Evolutionary conservation across 768 basidiomycete genomes (phyloP), one percentile per base, ranked within the genome.

Genomic region (Hebeloma cylindrosporum): DNA sequence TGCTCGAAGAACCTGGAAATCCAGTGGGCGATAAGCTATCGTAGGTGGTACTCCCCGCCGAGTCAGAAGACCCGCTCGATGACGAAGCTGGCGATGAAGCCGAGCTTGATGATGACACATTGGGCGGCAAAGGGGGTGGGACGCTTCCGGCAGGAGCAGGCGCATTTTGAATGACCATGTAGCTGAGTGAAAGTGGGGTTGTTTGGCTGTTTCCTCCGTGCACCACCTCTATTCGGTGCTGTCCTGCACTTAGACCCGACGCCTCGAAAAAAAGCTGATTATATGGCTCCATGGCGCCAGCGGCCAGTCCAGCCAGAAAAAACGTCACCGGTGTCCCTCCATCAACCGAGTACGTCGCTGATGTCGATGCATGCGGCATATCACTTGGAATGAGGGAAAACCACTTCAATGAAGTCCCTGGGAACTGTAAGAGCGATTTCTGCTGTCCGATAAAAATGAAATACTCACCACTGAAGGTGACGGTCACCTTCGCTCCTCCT

Each of bases 341-440:
- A 33, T 54, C 53, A 11, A 54, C 43, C 4, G 46, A 40, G 25
- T 54, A 54, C 6, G 48, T 54, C 17, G 46, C 60, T 21, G 40
- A 41, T 6, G 27, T 30, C 8, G 10, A 5, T 4, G 26, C 40
- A 13, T 30, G 8, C 5, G 40, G 40, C n/a, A 30, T 16, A 5
- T 20, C 40, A 30, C 29, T 22, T 10, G 40, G 17, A 7, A 41
- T 41, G 17, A 41, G 27, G 13, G 40, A 41, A 31, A 28, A 14
- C 40, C 40, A 41, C 9, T 30, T 41, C 7, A 30, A 20, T 10
- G 27, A 20, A 18, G 4, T 8, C 4, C 40, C 28, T 30, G 32
- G 13, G 17, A 3, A 31, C 13, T 5, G 14, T 30, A 40, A 3
- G 23, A 40, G 5, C 21, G 17, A 38, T 23, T 7, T 23, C 11